phyloP scores from a whole-genome alignment of 2,329 filamentous ascomycete species.

The Aureobasidium sp. region DNA sequence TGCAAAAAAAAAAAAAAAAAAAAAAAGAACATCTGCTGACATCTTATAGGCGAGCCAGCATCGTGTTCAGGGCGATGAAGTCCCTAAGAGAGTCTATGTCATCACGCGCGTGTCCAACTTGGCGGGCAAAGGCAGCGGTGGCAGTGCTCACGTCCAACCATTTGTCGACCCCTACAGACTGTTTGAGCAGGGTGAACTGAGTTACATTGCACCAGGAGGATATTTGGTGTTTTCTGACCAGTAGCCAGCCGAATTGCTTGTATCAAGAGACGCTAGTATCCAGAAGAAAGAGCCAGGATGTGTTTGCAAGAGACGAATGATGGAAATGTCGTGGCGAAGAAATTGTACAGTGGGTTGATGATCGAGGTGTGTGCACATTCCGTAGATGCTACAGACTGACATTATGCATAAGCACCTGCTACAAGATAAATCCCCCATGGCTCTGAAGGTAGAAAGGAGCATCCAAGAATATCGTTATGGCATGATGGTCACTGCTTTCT shows the following conservation, averaged over 20 bases:
- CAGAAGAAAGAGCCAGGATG: not conserved
- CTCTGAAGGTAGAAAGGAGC: too few relatives aligned
- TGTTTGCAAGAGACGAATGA: not conserved
- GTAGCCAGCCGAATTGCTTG: not conserved
- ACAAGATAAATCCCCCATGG: not conserved
- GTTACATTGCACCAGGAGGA: not conserved
- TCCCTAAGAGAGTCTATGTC: not conserved
- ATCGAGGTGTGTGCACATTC: not conserved
- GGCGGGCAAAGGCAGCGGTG: not conserved
- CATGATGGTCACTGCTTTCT: not conserved
- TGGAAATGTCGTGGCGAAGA: not conserved
- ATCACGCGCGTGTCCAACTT: constrained; percentile 4
- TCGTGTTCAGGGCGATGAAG: not conserved
- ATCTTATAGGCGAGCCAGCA: too few relatives aligned
- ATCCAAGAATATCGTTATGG: too few relatives aligned
- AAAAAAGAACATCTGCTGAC: too few relatives aligned
- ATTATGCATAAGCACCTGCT: too few relatives aligned
- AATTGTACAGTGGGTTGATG: too few relatives aligned
- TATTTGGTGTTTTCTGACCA: constrained; percentile 4
- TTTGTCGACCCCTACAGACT: constrained; percentile 1
- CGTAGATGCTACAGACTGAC: not conserved
- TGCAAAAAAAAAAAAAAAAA: too few relatives aligned
- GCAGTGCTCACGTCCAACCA: not conserved
- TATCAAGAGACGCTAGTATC: not conserved
- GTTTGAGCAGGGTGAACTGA: not conserved